Evolutionary conservation across 176 grass and related monocot species (phyloP).

Genomic region (Themeda triandra): DNA sequence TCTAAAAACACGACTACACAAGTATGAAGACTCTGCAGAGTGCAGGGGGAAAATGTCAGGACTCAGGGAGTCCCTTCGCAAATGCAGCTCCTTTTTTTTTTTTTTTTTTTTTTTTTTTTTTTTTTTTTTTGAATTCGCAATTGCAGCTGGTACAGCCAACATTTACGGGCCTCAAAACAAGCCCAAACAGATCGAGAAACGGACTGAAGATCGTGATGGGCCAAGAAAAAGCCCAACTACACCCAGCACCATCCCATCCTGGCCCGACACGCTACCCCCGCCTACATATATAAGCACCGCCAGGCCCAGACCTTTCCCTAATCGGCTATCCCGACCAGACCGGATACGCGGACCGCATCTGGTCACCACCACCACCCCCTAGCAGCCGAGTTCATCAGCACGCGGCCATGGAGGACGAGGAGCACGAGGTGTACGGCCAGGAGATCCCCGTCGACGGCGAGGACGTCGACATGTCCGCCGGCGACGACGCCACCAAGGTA

Average conservation of each 20-base stretch:
- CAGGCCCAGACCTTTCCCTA: background rate
- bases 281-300: background rate
- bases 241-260: background rate
- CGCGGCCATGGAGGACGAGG: constrained; percentile 58
- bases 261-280: background rate
- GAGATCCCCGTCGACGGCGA: constrained; percentile 64
- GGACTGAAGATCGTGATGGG: background rate
- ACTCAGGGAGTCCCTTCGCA: too few species aligned
- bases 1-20: too few species aligned
- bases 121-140: too few species aligned
- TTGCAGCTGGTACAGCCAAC: too few species aligned
- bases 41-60: too few species aligned
- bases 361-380: background rate
- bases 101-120: too few species aligned
- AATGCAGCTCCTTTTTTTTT: too few species aligned
- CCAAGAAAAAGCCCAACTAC: background rate
- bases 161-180: background rate
- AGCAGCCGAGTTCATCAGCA: background rate
- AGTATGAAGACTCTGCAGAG: too few species aligned
- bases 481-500: constrained; percentile 53
- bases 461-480: constrained; percentile 53
- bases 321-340: background rate
- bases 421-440: constrained; percentile 77
- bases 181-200: background rate
- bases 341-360: background rate